Evolutionary conservation across 139 green algal genomes (phyloP), one percentile per base, ranked within the genome.

Genomic region (Coccomyxa sp.): DNA sequence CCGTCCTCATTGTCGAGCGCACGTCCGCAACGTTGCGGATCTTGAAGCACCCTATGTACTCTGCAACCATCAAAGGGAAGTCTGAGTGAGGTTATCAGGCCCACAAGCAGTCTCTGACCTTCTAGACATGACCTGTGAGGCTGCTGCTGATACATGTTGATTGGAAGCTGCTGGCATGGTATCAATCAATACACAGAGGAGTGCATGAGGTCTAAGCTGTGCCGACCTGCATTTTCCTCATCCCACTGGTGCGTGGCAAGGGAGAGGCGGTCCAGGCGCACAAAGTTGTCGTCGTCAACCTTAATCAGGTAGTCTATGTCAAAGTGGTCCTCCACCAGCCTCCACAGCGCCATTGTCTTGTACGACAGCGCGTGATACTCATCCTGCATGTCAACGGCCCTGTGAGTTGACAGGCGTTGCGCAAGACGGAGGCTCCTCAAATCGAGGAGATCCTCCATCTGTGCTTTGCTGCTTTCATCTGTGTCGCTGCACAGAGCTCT

Each of bases 291-390:
- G 24, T 79, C 74, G 24, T 79, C 83, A 10, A 86, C 68, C 77
- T 94, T 94, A 39, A 94, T 64, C 34, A 94, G 78, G n/a, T 81
- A 90, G 36, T 87, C 75, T 39, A 88, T 58, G 27, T 89, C 68
- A 39, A 85, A 91, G 8, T 64, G 37, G 22, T 41, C 8, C 24
- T 77, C 69, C 1, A 84, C 89, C 0, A 83, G 73, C 33, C 54
- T 40, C 68, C 93, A 87, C 71, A 92, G 92, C 1, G 75, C 74
- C 8, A 87, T 74, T 14, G 87, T 92, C 82, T 94, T 94, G 58
- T 84, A 79, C 24, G 89, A 50, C 78, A 94, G 83, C 55, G 80
- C 80, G 18, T 35, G 24, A 78, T 94, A 94, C 14, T 36, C 75
- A 54, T 94, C 90, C 76, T 88, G 70, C 29, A 82, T 35, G 33